A percentile compares a stretch with the other conserved stretches of the same genome.
Evolutionary conservation across 345 rosid species (phyloP).

Genomic region (Syzygium jambos): DNA sequence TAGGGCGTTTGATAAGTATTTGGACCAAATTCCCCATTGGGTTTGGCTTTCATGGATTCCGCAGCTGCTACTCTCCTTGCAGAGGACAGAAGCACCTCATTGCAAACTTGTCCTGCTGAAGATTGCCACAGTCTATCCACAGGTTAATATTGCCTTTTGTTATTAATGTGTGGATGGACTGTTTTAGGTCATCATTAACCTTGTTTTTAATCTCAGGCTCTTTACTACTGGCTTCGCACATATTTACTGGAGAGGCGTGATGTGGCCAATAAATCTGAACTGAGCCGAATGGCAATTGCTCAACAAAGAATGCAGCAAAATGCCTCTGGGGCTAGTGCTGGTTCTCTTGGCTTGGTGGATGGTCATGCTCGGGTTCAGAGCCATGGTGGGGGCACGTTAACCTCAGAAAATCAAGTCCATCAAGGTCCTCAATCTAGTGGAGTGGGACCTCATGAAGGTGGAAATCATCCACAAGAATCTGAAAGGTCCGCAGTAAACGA

Average conservation of each 20-base stretch:
- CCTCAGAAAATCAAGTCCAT: constrained; percentile 56
- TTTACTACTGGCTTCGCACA: constrained; percentile 97
- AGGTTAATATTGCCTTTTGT: constrained; percentile 30
- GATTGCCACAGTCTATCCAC: constrained; percentile 87
- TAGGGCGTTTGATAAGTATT: constrained; percentile 84
- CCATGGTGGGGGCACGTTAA: constrained; percentile 44
- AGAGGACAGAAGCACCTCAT: constrained; percentile 97
- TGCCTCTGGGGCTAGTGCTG: constrained; percentile 37
- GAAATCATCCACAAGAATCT: constrained; percentile 80
- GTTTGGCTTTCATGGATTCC: constrained; percentile 99
- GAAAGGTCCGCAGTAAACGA: constrained; percentile 57
- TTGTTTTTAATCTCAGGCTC: constrained; percentile 43
- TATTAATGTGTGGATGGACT: not conserved
- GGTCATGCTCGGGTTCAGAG: constrained; percentile 37
- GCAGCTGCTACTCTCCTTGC: constrained; percentile 89
- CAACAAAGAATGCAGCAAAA: constrained; percentile 95
- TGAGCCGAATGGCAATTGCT: constrained; percentile 69
- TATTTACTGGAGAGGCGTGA: constrained; percentile 97
- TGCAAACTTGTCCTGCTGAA: constrained; percentile 92
- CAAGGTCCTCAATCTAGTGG: constrained; percentile 53
- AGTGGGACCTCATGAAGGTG: constrained; percentile 71
- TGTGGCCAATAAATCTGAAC: constrained; percentile 88
- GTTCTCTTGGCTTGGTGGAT: constrained; percentile 43
- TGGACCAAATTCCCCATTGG: constrained; percentile 97
- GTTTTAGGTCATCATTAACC: not conserved